Evolutionary conservation across 441 rosid genomes (phyloP).

Genomic region (Arabidopsis lyrata): DNA sequence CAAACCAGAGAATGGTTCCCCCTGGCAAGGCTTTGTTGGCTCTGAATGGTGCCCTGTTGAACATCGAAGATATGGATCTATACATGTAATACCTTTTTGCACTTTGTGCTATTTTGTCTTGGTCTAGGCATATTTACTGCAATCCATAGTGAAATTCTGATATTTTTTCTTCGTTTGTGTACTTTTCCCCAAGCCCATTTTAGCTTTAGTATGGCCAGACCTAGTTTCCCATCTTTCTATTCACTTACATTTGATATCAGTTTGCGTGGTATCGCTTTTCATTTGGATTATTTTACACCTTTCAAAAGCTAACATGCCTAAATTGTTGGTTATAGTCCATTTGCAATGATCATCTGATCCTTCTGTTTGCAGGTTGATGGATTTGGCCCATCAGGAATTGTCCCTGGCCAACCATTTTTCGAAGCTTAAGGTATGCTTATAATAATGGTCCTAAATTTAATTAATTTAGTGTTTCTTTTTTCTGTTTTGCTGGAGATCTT

Average conservation of each 20-base stretch:
- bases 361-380: conserved; percentile 72
- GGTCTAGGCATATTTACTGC: conserved; percentile 12
- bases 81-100: conserved; percentile 70
- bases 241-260: conserved; percentile 18
- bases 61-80: conserved; percentile 95
- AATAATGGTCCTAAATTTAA: conserved; percentile 10
- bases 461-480: conserved; percentile 7
- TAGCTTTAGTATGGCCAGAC: conserved; percentile 21
- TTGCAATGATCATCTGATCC: conserved; percentile 31
- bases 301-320: conserved; percentile 24
- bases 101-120: conserved; percentile 35
- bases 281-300: conserved; percentile 11
- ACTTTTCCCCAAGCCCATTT: conserved; percentile 22
- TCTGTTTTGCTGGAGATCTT: conserved; percentile 21
- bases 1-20: conserved; percentile 96
- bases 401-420: conserved; percentile 92
- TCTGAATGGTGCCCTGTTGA: conserved; percentile 96
- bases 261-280: conserved; percentile 19
- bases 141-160: conserved; percentile 17
- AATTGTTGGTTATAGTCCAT: conserved; percentile 19
- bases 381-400: conserved; percentile 91
- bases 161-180: conserved; percentile 26
- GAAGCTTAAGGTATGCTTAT: conserved; percentile 75
- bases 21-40: conserved; percentile 99
- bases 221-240: conserved; percentile 21